Evolutionary conservation across 768 basidiomycete genomes (phyloP).

Genomic region (Pleurotus cornucopiae): DNA sequence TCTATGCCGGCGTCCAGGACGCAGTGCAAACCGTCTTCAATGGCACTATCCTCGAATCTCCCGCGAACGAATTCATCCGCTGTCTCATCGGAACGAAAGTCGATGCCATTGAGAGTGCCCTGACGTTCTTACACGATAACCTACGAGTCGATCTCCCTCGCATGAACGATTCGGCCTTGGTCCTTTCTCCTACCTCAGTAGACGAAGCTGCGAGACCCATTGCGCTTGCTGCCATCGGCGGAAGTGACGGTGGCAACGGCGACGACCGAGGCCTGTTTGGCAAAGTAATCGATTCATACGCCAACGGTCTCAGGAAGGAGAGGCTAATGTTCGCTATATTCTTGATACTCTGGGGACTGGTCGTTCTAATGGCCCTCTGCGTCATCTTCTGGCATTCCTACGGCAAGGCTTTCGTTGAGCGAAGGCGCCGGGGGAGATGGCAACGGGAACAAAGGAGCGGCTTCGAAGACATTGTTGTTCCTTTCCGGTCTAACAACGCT

Average conservation of each 20-base stretch:
- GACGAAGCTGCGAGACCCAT: slow-evolving; percentile 78
- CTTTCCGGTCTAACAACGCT: slow-evolving; percentile 20
- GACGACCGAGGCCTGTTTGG: slow-evolving; percentile 64
- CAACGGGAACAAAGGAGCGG: slow-evolving; percentile 46
- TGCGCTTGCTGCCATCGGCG: slow-evolving; percentile 75
- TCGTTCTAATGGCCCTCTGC: slow-evolving; percentile 73
- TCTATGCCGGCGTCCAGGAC: slow-evolving; percentile 83
- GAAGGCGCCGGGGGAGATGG: slow-evolving; percentile 45
- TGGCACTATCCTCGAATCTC: slow-evolving; percentile 75
- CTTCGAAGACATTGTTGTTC: slow-evolving; percentile 38
- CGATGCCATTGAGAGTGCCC: slow-evolving; percentile 75
- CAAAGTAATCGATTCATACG: slow-evolving; percentile 70
- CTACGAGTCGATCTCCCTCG: slow-evolving; percentile 76
- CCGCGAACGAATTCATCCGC: slow-evolving; percentile 81
- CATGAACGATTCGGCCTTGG: slow-evolving; percentile 69
- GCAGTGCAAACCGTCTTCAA: slow-evolving; percentile 79
- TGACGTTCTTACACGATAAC: slow-evolving; percentile 91
- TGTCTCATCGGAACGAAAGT: slow-evolving; percentile 94
- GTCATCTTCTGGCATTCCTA: slow-evolving; percentile 74
- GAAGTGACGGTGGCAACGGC: slow-evolving; percentile 29
- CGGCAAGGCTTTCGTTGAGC: slow-evolving; percentile 42
- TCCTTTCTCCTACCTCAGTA: slow-evolving; percentile 69
- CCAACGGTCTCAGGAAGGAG: slow-evolving; percentile 70
- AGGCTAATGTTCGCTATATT: slow-evolving; percentile 82
- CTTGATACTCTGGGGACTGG: slow-evolving; percentile 77